Evolutionary conservation across 139 green algal species (phyloP), one percentile per base, ranked within the genome.

Genomic region (Yamagishiella unicocca): DNA sequence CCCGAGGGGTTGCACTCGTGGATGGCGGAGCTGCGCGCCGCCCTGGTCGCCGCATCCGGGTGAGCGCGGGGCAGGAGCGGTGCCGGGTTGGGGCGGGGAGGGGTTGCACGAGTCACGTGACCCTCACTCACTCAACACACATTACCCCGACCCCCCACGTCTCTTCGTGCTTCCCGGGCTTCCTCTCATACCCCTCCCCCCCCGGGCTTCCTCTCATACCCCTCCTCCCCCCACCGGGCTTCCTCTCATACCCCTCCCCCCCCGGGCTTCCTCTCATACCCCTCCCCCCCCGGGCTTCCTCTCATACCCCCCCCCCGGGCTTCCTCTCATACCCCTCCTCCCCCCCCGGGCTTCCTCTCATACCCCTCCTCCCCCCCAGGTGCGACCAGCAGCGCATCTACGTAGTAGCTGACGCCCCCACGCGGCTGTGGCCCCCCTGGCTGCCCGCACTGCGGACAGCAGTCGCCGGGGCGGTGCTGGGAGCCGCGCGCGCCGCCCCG

Each of bases 381-480:
- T 82, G 74, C 45, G 74, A 82, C 46, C 45, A 66, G 12, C 74
- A 82, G 74, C 74, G 74, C 1, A 0, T 82, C 4, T 43, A 62
- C 31, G 74, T 82, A 9, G 46, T 82, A 0, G 74, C 74, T 0
- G 74, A 82, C 45, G 29, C 46, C 9, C 74, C 46, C 74, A 43
- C 46, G 22, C 74, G 46, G 45, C 46, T 5, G 5, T 67, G 74
- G 74, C 74, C 74, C 1, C 12, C 46, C 74, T 82, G 74, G 74
- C 74, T 82, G 46, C 29, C 45, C 2, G 46, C 31, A 1, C 74
- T 82, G n/a, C 74, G 74, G 6, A 37, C 27, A 33, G 74, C 74
- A n/a, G 24, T 82, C n/a, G 40, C 31, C 29, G 50, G 46, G 9
- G 74, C 74, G 31, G 74, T 82, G 8, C 12, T 82, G 12, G 45